Base-by-base conservation (phyloP, 768 basidiomycete species). In the Strobilomyces confusus region DNA sequence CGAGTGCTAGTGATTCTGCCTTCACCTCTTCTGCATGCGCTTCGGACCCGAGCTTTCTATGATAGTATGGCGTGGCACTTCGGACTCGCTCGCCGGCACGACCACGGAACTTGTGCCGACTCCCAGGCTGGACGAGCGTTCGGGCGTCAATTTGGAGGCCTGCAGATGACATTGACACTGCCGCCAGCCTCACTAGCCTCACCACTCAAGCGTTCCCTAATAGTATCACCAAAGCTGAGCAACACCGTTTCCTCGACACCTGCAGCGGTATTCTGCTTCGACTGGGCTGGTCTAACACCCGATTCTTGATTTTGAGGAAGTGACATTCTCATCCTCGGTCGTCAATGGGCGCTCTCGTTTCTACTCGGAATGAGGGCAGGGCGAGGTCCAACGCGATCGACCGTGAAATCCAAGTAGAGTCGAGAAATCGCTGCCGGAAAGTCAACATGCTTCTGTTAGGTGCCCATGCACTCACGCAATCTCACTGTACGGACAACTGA, bases 361-460 rank as follows among this genome's bases (percentile, higher is more conserved):
- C 41, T 45, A 29, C 30, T 34, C 7, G 9, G 26, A 44, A 49
- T 34, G 42, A 33, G 44, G 42, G 36, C 25, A 44, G 26, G 20
- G 25, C 25, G n/a, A 48, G 43, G 19, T 55, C 53, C 17, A 14
- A 55, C 19, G 42, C 42, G 23, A 56, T 56, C 37, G 36, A 56
- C 37, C 46, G 20, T 44, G 36, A 44, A 33, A 48, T 56, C 42
- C 11, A 44, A 30, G 34, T 15, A 7, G 20, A 48, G 20, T 54
- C 45, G 5, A 56, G 41, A 43, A 23, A 29, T 8, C 29, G 6
- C 29, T 29, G 29, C 29, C 29, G 29, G 7, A 29, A 22, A 45
- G 51, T 22, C 11, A 33, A 54, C 12, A 12, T 54, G 15, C 23
- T 56, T 19, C n/a, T 48, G 34, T n/a, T 55, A 17, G 52, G 55